Evolutionary conservation across 2,329 filamentous ascomycete genomes (phyloP).

Genomic region (Aspergillus felis): DNA sequence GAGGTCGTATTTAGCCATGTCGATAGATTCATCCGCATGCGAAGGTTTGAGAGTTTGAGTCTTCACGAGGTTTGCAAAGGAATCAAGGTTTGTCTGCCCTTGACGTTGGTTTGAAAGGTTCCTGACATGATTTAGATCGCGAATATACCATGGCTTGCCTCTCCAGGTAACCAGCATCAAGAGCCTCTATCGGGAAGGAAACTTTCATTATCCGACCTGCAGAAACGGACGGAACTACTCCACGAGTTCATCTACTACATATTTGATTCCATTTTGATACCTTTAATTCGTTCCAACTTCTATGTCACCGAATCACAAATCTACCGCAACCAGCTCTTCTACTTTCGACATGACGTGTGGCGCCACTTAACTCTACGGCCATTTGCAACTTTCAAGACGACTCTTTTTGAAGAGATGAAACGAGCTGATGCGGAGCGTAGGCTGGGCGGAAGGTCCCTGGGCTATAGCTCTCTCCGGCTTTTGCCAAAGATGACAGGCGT

Average conservation of each 20-base stretch:
- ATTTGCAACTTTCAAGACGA: constrained; percentile 61
- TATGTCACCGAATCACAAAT: constrained; percentile 88
- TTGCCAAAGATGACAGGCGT: constrained; percentile 75
- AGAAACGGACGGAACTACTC: constrained; percentile 75
- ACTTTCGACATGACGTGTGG: constrained; percentile 95
- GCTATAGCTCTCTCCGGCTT: constrained; percentile 73
- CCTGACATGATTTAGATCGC: constrained; percentile 51
- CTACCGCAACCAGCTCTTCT: constrained; percentile 79
- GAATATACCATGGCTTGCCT: constrained; percentile 68
- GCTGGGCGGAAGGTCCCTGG: constrained; percentile 61
- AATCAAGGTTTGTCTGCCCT: constrained; percentile 59
- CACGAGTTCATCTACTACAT: constrained; percentile 85
- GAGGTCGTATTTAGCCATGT: constrained; percentile 60
- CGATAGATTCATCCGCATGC: constrained; percentile 71
- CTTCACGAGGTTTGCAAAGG: constrained; percentile 74
- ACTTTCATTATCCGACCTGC: constrained; percentile 65
- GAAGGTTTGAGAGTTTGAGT: constrained; percentile 75
- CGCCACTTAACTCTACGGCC: constrained; percentile 69
- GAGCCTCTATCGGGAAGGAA: constrained; percentile 41
- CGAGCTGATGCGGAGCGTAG: constrained; percentile 53
- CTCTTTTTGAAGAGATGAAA: constrained; percentile 76
- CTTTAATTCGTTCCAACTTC: constrained; percentile 81
- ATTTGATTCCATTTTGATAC: constrained; percentile 87
- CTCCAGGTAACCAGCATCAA: constrained; percentile 42
- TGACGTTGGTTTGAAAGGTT: not conserved